Conservation (phyloP, 176 grass and related monocot species). For the Lolium rigidum region DNA sequence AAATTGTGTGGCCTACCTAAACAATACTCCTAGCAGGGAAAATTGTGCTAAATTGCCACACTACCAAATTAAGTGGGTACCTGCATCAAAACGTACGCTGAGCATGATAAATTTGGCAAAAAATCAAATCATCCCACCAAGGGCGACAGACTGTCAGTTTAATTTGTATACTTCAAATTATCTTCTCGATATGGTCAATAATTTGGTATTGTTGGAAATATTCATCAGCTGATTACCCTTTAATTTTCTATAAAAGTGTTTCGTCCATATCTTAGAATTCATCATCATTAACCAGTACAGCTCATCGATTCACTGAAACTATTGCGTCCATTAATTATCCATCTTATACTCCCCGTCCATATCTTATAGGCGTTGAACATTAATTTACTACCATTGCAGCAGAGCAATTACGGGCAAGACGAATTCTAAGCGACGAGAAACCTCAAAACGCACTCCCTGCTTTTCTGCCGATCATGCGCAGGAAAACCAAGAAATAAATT, state of each 20-base stretch:
- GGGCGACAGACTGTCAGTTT: too few relatives aligned
- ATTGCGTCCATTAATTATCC: too few relatives aligned
- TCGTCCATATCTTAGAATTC: too few relatives aligned
- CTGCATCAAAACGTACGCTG: too few relatives aligned
- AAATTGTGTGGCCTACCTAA: not conserved
- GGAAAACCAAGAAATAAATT: not conserved
- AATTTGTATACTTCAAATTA: too few relatives aligned
- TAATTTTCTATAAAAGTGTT: too few relatives aligned
- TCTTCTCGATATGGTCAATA: too few relatives aligned
- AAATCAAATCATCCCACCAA: too few relatives aligned
- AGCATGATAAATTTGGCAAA: too few relatives aligned
- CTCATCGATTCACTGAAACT: not conserved
- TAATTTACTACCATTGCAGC: not conserved
- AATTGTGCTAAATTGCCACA: not conserved
- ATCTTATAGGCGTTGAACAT: not conserved
- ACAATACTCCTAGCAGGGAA: not conserved
- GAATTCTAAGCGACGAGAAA: not conserved
- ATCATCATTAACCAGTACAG: not conserved
- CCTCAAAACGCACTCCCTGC: not conserved
- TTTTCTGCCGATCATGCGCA: not conserved
- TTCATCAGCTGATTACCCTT: too few relatives aligned
- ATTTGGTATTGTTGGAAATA: too few relatives aligned
- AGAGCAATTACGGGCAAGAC: not conserved
- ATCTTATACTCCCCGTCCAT: too few relatives aligned
- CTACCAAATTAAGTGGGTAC: not conserved